phyloP scores from a whole-genome alignment of 805 yeast species.

The Lachancea sp. region DNA sequence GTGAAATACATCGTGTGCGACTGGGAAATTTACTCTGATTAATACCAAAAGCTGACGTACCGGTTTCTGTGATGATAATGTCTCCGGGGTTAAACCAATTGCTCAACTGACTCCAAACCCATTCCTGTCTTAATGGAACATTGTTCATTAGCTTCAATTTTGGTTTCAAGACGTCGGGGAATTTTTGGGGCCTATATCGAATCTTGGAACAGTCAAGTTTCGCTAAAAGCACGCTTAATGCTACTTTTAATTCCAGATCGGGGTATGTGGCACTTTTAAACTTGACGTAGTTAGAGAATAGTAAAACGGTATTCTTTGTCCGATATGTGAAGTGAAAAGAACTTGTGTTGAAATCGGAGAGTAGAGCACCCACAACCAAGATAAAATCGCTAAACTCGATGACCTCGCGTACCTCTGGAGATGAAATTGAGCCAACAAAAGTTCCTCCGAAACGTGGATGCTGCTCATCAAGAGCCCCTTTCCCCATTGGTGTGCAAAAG shows the following conservation, averaged over 20 bases:
- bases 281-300: conserved; percentile 51
- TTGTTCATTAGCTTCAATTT: conserved; percentile 18
- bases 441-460: conserved; percentile 52
- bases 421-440: conserved; percentile 53
- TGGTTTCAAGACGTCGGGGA: conserved; percentile 25
- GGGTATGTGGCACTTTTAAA: conserved; percentile 47
- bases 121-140: conserved; percentile 35
- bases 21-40: conserved; percentile 51
- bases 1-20: conserved; percentile 47
- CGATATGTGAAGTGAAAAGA: conserved; percentile 46
- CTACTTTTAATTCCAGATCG: conserved; percentile 46
- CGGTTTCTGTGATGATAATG: conserved; percentile 55
- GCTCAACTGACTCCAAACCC: conserved; percentile 47
- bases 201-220: conserved; percentile 28
- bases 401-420: conserved; percentile 39
- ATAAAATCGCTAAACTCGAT: conserved; percentile 54
- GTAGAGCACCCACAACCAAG: conserved; percentile 55
- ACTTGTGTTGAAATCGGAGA: conserved; percentile 56
- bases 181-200: conserved; percentile 10
- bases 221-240: conserved; percentile 27
- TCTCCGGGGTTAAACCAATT: conserved; percentile 51
- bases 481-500: conserved; percentile 53
- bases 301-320: conserved; percentile 48
- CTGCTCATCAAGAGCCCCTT: conserved; percentile 57
- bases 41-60: conserved; percentile 59